Percentiles rank a stretch among this genome's conserved stretches.
These are phyloP conservation scores for Phytophthora ramorum DNA, from an alignment of 352 stramenopile genomes.

Conservation along the genomic window DNA sequence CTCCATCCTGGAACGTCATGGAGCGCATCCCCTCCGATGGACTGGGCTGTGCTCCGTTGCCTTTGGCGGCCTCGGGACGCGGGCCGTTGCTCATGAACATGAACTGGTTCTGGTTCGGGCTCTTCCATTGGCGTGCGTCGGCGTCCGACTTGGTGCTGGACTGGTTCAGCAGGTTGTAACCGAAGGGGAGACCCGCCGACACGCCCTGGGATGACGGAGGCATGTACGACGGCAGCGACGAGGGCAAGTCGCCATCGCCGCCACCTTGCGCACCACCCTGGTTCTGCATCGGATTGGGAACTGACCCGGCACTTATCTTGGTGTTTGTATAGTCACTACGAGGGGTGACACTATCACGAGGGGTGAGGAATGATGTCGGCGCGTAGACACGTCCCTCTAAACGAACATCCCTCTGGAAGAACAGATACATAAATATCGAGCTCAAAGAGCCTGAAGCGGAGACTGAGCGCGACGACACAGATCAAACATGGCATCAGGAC, in stretches of 20 bases:
- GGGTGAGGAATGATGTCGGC: neutral
- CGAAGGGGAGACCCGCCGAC: conserved; percentile 30
- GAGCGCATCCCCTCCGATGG: conserved; percentile 63
- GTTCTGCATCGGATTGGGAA: conserved; percentile 28
- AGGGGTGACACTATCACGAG: neutral
- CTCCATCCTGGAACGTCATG: conserved; percentile 70
- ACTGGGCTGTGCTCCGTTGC: conserved; percentile 33
- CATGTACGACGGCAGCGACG: conserved; percentile 80
- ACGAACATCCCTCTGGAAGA: neutral
- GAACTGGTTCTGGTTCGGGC: conserved; percentile 52
- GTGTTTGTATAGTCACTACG: conserved; percentile 4
- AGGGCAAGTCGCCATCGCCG: conserved; percentile 67
- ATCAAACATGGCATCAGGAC: too few species aligned
- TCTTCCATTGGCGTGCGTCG: conserved; percentile 67
- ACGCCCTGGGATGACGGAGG: conserved; percentile 36
- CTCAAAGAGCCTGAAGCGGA: too few species aligned
- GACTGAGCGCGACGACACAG: too few species aligned
- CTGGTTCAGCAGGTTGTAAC: conserved; percentile 45
- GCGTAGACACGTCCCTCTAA: neutral
- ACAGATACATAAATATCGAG: too few species aligned
- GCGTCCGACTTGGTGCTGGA: conserved; percentile 34
- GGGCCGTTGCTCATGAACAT: conserved; percentile 44
- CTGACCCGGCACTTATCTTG: neutral
- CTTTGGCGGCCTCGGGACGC: conserved; percentile 10
- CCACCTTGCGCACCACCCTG: conserved; percentile 17